Evolutionary conservation across 2,329 filamentous ascomycete genomes (phyloP), one percentile per base, ranked within the genome.

Genomic region (Juglanconis oblonga): DNA sequence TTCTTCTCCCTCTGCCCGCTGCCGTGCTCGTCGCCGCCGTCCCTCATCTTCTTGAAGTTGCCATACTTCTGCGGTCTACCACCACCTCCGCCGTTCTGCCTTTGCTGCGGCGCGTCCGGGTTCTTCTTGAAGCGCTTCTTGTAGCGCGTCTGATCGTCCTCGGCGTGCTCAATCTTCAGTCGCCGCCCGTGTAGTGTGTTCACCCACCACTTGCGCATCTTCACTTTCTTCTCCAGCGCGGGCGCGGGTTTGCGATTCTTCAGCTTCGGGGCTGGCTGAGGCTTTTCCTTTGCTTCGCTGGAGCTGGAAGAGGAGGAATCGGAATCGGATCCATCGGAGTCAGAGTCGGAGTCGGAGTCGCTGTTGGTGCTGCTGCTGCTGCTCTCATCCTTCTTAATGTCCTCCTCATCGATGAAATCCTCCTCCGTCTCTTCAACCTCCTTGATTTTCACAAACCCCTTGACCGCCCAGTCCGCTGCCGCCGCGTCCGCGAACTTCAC

Each of bases 151-250:
- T 91, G 87, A 61, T 93, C 87, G 73, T 98, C 95, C 77, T 99
- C 95, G 24, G 95, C 95, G 69, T 94, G 92, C 73, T 99, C 94
- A 72, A 95, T 87, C 72, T 94, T 91, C 66, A 99, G 81, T 64
- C 87, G 83, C 35, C 95, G 85, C 33, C 93, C 92, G 55, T 89
- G 80, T 58, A 97, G 82, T 68, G 87, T 85, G 76, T 96, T 96
- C 65, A 97, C 88, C 84, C 92, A 96, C 82, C 92, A 91, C 73
- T 88, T 89, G 65, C 82, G 79, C 68, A 75, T 85, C 74, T 85
- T 86, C 67, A 78, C 82, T 71, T 81, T 81, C 71, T 76, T 80
- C 66, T 79, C 71, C 62, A 62, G 64, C 52, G 64, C 61, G 76
- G 76, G 42, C 10, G 45, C 45, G 58, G 75, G 76, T 71, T 83